A percentile compares a stretch with the other conserved stretches of the same genome.
phyloP scores from a whole-genome alignment of 768 basidiomycete species.

The Phanerodontia chrysosporium region DNA sequence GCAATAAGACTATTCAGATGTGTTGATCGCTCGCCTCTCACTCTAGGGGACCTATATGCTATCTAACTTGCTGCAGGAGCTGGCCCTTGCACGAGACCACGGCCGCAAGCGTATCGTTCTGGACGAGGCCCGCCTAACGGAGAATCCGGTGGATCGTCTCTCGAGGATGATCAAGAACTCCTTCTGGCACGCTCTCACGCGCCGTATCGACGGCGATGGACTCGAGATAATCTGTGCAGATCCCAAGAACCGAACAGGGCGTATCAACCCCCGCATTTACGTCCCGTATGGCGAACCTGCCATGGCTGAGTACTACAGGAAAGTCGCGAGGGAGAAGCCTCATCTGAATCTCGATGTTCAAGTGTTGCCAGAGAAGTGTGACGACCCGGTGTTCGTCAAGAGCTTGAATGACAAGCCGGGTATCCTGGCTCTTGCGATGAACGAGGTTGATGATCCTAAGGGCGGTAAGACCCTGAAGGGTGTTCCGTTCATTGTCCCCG shows the following conservation, averaged over 20 bases:
- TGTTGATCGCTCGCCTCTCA: background rate
- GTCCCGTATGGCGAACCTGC: slow-evolving; percentile 89
- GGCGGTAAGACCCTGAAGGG: slow-evolving; percentile 84
- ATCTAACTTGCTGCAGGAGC: slow-evolving; percentile 97
- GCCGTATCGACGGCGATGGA: slow-evolving; percentile 95
- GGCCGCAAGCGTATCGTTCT: slow-evolving; percentile 94
- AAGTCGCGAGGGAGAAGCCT: slow-evolving; percentile 87
- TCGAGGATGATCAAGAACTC: slow-evolving; percentile 97
- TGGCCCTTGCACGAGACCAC: slow-evolving; percentile 93
- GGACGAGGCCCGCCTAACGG: slow-evolving; percentile 96
- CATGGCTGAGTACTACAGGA: slow-evolving; percentile 94
- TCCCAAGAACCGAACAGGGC: slow-evolving; percentile 93
- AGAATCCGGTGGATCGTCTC: slow-evolving; percentile 95
- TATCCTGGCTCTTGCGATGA: slow-evolving; percentile 93
- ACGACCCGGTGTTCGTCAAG: slow-evolving; percentile 86
- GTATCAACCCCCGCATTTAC: slow-evolving; percentile 89
- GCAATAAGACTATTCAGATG: background rate
- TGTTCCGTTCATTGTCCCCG: slow-evolving; percentile 96
- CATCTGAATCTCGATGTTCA: slow-evolving; percentile 93
- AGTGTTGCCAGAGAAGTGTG: slow-evolving; percentile 80
- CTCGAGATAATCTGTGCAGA: slow-evolving; percentile 97
- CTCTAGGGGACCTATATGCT: slow-evolving; percentile 96
- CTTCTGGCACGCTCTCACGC: slow-evolving; percentile 97
- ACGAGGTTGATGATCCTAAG: slow-evolving; percentile 74
- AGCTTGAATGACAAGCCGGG: slow-evolving; percentile 93